These are phyloP conservation scores for Phytophthora boehmeriae DNA, from an alignment of 352 stramenopile genomes.

Conservation along the genomic window DNA sequence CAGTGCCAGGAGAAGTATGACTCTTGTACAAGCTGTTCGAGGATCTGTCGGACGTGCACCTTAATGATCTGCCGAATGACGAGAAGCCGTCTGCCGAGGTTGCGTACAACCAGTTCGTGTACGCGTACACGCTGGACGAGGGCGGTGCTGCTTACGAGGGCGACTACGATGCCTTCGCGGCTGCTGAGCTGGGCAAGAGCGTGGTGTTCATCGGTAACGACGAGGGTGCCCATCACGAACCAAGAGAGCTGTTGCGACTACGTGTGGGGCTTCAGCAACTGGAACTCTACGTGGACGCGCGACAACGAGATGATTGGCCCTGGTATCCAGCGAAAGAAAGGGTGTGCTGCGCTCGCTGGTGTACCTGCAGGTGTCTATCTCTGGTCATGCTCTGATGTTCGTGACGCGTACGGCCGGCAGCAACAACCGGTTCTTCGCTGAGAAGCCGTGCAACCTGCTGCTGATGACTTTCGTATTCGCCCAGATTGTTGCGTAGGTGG, in stretches of 20 bases:
- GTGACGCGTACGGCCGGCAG: constrained; percentile 71
- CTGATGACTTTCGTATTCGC: constrained; percentile 73
- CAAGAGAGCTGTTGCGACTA: constrained; percentile 68
- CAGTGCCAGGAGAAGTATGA: constrained; percentile 57
- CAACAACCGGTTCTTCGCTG: constrained; percentile 80
- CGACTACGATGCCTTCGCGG: constrained; percentile 49
- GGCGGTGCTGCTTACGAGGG: constrained; percentile 31
- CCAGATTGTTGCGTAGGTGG: constrained; percentile 63
- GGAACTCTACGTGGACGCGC: constrained; percentile 69
- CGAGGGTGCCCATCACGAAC: constrained; percentile 67
- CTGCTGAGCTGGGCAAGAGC: constrained; percentile 52
- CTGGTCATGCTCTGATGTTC: constrained; percentile 76
- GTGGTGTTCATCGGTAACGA: constrained; percentile 65
- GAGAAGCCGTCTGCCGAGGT: constrained; percentile 44
- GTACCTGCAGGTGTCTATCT: constrained; percentile 80
- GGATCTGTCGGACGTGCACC: constrained; percentile 59
- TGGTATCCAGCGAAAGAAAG: constrained; percentile 69
- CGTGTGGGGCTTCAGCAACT: constrained; percentile 73
- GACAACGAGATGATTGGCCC: constrained; percentile 68
- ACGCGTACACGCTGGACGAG: constrained; percentile 55
- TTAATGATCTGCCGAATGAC: constrained; percentile 50
- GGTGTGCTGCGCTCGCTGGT: constrained; percentile 68
- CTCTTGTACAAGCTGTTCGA: constrained; percentile 54
- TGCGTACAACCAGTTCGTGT: constrained; percentile 64
- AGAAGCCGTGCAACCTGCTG: constrained; percentile 65